Conservation (phyloP, 768 basidiomycete genomes). For the Tylopilus sp. region DNA sequence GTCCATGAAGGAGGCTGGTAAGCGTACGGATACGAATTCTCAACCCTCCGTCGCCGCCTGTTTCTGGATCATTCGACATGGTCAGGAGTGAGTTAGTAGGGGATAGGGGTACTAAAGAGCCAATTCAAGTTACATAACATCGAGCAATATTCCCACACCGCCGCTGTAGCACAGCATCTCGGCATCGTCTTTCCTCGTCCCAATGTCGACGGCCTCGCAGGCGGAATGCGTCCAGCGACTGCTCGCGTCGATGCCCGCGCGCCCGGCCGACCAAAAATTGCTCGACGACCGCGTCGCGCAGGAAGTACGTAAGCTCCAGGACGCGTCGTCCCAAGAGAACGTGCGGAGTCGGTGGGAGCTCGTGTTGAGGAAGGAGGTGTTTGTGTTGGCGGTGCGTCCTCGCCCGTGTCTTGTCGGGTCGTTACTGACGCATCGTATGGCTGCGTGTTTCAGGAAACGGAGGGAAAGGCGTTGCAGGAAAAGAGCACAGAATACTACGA, state of each 20-base stretch:
- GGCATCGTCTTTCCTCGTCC: slow-evolving; percentile 4
- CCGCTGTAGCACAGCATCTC: slow-evolving; percentile 21
- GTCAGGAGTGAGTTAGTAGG: no score
- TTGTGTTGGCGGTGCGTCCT: slow-evolving; percentile 64
- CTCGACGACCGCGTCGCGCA: slow-evolving; percentile 50
- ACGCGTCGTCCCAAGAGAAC: slow-evolving; percentile 51
- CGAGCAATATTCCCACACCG: no score
- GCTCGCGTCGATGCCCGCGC: slow-evolving; percentile 49
- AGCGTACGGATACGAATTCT: background rate
- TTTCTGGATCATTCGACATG: no score
- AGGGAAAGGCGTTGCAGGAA: slow-evolving; percentile 61
- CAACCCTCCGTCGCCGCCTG: background rate
- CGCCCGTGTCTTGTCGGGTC: background rate
- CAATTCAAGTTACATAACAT: no score
- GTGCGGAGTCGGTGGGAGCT: slow-evolving; percentile 75
- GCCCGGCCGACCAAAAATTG: slow-evolving; percentile 43
- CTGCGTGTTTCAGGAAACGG: slow-evolving; percentile 49
- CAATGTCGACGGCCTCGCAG: slow-evolving; percentile 45
- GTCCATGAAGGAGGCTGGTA: background rate
- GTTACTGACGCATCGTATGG: no score
- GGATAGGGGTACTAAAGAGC: no score
- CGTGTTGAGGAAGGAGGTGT: slow-evolving; percentile 66
- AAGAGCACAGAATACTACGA: slow-evolving; percentile 56
- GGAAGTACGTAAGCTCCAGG: slow-evolving; percentile 41
- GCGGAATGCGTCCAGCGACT: slow-evolving; percentile 49